Conservation (phyloP, 179 eudicot species). For the Vitellaria paradoxa region DNA sequence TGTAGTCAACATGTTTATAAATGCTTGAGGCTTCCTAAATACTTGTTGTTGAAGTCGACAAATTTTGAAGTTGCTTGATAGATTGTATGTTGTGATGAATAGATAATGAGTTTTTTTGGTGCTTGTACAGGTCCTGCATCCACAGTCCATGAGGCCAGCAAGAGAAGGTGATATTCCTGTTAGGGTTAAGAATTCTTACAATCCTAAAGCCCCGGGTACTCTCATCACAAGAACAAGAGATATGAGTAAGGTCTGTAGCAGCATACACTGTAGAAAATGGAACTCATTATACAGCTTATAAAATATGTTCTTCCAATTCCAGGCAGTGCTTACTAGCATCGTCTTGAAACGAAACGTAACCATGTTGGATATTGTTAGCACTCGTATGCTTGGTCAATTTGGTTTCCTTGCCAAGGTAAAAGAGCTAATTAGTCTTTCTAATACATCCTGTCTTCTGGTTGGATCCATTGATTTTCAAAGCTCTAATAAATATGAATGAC, state of each 20-base stretch:
- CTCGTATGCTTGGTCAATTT: conserved; percentile 95
- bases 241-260: conserved; percentile 71
- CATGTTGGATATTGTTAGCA: conserved; percentile 95
- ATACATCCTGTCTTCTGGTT: neutral
- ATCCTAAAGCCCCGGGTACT: conserved; percentile 94
- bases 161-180: conserved; percentile 94
- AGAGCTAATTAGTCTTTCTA: neutral
- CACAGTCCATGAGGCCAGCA: conserved; percentile 98
- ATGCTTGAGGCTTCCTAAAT: neutral
- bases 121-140: conserved; percentile 77
- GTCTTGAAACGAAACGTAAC: conserved; percentile 93
- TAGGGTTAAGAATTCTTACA: conserved; percentile 93
- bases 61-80: neutral
- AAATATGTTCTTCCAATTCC: conserved; percentile 16
- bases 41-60: neutral
- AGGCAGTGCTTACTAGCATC: conserved; percentile 94
- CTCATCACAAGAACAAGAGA: conserved; percentile 72
- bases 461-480: conserved; percentile 9
- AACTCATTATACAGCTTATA: neutral
- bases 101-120: neutral
- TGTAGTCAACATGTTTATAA: neutral
- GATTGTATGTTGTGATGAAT: neutral
- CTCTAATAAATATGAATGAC: neutral
- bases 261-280: conserved; percentile 4
- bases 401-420: conserved; percentile 93